Percentiles rank a stretch among this genome's conserved stretches.
Conservation (phyloP, 768 basidiomycete species). For the Pleurotus tuoliensis region DNA sequence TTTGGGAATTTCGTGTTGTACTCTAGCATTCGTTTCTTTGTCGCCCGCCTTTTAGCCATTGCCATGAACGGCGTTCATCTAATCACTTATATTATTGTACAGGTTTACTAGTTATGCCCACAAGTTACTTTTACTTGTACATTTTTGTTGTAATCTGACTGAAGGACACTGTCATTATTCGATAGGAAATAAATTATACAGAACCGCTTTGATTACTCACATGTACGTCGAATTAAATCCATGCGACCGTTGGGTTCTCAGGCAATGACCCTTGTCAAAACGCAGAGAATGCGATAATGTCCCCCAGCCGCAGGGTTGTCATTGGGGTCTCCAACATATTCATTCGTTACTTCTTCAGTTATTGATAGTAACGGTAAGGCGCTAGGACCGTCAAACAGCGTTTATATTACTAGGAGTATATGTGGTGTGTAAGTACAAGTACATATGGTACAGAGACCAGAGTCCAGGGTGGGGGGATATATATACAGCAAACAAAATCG, state of each 20-base stretch:
- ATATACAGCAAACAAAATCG: neutral
- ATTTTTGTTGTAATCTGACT: slow-evolving; percentile 4
- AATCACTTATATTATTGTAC: slow-evolving; percentile 6
- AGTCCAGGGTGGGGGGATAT: neutral
- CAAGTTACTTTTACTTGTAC: slow-evolving; percentile 1
- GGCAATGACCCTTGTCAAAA: no score
- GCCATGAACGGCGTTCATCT: neutral
- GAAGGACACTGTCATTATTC: neutral
- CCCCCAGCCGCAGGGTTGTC: no score
- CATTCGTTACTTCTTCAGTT: no score
- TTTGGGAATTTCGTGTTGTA: slow-evolving; percentile 2
- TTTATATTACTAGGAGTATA: no score
- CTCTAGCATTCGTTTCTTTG: slow-evolving; percentile 1
- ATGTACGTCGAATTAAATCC: no score
- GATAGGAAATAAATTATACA: neutral
- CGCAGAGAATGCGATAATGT: no score
- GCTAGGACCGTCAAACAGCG: no score
- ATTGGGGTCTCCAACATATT: no score
- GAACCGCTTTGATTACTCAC: no score
- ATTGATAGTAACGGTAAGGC: no score
- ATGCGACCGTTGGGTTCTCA: no score
- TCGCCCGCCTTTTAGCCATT: neutral
- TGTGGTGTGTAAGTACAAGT: neutral
- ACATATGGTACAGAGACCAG: neutral
- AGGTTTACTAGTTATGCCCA: neutral